Evolutionary conservation across 495 filamentous ascomycete genomes (phyloP), one percentile per base, ranked within the genome.

Genomic region (Antarctomyces pellizariae): DNA sequence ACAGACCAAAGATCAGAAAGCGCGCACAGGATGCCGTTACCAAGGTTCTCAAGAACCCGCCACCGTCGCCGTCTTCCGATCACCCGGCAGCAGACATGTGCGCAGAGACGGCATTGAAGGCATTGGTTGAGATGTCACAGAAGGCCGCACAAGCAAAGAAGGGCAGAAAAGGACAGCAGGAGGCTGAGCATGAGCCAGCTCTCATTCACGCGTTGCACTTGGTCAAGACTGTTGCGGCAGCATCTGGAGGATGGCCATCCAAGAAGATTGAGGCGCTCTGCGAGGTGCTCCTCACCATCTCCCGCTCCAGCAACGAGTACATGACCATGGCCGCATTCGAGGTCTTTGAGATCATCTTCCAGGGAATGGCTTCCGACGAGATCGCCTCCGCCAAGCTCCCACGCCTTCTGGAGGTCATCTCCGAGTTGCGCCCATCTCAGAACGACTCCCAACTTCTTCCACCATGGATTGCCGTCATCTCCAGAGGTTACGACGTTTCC

Each of bases 21-120:
- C 57, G 84, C 41, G 82, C 84, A 11, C 79, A 91, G 47, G 86
- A 95, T 34, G 80, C 82, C 12, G 42, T 97, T 36, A 63, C 66
- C 18, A 75, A 75, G 34, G 67, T 95, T 7, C 62, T 97, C 22
- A 67, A 73, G 46, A 66, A 59, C 25, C 70, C 77, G 12, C 86
- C 86, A 0, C 79, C 84, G 9, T 90, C 73, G 41, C 89, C 86
- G 2, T 77, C 75, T 7, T 43, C 90, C 22, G 84, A 95, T 37
- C 86, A 97, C 43, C 84, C 86, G 0, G 84, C 75, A 4, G 71
- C 82, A 5, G 79, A 91, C 44, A 83, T 93, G 72, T 93, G 86
- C 50, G 89, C 84, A 10, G 77, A 89, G 48, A 73, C 73, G 10
- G 76, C 80, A 8, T 55, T 93, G 49, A 62, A 62, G 45, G 79